These are phyloP conservation scores for Rhizophagus clarus DNA, from an alignment of 192 early-diverging fungal species.

Conservation along the genomic window DNA sequence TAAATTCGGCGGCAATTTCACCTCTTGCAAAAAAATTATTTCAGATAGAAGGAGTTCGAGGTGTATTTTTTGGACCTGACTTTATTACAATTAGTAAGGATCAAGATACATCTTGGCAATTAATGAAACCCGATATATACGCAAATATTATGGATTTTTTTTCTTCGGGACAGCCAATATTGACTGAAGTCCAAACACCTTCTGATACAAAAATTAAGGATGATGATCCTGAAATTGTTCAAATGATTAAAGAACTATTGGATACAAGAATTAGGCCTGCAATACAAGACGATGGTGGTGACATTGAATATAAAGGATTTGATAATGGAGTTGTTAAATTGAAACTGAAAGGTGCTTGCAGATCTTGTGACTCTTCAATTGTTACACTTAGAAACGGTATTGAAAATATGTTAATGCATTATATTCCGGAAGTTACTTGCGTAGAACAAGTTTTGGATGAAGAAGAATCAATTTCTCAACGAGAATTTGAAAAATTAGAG, in stretches of 20 bases:
- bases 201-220: slow-evolving; percentile 69
- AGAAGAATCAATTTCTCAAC: slow-evolving; percentile 70
- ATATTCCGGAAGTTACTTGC: slow-evolving; percentile 89
- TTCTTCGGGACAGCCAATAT: slow-evolving; percentile 80
- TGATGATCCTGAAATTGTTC: slow-evolving; percentile 90
- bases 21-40: slow-evolving; percentile 92
- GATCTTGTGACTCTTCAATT: slow-evolving; percentile 86
- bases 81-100: slow-evolving; percentile 97
- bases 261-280: slow-evolving; percentile 94
- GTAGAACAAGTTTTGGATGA: slow-evolving; percentile 91
- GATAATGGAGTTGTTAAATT: slow-evolving; percentile 87
- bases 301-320: slow-evolving; percentile 95
- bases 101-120: slow-evolving; percentile 86
- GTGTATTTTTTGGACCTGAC: slow-evolving; percentile 90
- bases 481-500: slow-evolving; percentile 94
- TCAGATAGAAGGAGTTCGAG: slow-evolving; percentile 87
- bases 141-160: slow-evolving; percentile 94
- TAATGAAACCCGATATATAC: slow-evolving; percentile 98
- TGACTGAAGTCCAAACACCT: slow-evolving; percentile 56
- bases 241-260: slow-evolving; percentile 98
- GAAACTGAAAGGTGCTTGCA: slow-evolving; percentile 92
- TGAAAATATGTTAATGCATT: slow-evolving; percentile 99
- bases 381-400: slow-evolving; percentile 98
- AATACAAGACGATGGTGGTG: slow-evolving; percentile 99
- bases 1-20: slow-evolving; percentile 74